Conservation (phyloP, 805 yeast genomes). For the Myxozyma lipomycoides region DNA sequence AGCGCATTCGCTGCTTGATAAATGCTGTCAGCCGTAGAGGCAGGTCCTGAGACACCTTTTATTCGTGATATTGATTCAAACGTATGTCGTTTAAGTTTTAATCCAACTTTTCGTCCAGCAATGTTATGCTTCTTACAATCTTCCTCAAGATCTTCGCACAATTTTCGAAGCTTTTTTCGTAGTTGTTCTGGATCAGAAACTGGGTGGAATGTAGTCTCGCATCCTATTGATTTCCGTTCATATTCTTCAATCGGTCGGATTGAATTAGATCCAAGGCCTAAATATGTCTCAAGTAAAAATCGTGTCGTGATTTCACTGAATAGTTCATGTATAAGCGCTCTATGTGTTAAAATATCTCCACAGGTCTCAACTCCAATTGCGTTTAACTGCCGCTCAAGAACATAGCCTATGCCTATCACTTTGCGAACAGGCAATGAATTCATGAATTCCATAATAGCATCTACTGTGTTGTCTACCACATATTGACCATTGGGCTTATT, state of each 20-base stretch:
- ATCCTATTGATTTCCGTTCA: constrained; percentile 30
- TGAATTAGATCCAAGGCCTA: constrained; percentile 31
- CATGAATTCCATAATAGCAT: constrained; percentile 28
- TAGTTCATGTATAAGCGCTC: constrained; percentile 10
- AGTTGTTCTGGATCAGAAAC: constrained; percentile 8
- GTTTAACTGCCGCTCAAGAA: constrained; percentile 30
- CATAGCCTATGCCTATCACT: constrained; percentile 31
- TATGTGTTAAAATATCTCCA: constrained; percentile 23
- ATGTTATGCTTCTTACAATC: constrained; percentile 23
- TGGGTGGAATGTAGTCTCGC: constrained; percentile 29
- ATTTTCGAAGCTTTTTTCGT: constrained; percentile 16
- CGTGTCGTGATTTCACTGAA: constrained; percentile 15
- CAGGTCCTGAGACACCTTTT: constrained; percentile 16
- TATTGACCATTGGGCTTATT: constrained; percentile 33
- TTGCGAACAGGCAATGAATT: constrained; percentile 26
- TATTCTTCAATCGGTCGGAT: constrained; percentile 25
- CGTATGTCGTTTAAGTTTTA: constrained; percentile 28
- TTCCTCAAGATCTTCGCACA: constrained; percentile 23
- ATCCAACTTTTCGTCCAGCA: constrained; percentile 27
- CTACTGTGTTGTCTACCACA: constrained; percentile 12
- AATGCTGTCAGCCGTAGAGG: constrained; percentile 22
- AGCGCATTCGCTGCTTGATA: constrained; percentile 23
- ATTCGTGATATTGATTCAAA: constrained; percentile 28
- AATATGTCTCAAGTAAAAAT: constrained; percentile 26
- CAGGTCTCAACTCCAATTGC: constrained; percentile 27